A percentile compares a stretch with the other conserved stretches of the same genome.
phyloP scores from a whole-genome alignment of 2,329 filamentous ascomycete species.

The Stagonosporopsis tanaceti region DNA sequence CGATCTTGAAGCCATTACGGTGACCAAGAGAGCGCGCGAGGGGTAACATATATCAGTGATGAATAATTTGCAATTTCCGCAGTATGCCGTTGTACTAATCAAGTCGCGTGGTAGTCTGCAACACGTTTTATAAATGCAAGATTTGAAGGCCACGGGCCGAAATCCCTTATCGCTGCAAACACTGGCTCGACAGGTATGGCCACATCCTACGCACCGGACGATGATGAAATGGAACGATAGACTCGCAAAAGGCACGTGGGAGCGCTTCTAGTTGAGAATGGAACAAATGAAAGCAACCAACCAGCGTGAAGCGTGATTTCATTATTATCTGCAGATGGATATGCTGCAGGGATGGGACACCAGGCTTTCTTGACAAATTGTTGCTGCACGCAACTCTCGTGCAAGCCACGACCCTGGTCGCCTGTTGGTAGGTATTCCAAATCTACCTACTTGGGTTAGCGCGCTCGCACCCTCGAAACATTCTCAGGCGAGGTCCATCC shows the following conservation, averaged over 20 bases:
- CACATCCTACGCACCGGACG: neutral
- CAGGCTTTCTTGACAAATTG: conserved; percentile 32
- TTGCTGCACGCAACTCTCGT: conserved; percentile 8
- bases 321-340: conserved; percentile 9
- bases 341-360: conserved; percentile 3
- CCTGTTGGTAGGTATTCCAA: conserved; percentile 39
- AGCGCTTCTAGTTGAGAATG: conserved; percentile 2
- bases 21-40: neutral
- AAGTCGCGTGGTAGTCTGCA: conserved; percentile 7
- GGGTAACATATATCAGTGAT: conserved; percentile 23
- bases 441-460: conserved; percentile 28
- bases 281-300: conserved; percentile 18
- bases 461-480: conserved; percentile 32
- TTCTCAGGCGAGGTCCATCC: neutral
- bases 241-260: conserved; percentile 2
- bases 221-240: neutral
- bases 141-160: conserved; percentile 1
- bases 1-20: conserved; percentile 15
- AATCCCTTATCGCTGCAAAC: neutral
- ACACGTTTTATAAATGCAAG: conserved; percentile 5
- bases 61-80: conserved; percentile 31
- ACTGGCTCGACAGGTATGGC: neutral
- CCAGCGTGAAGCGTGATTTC: conserved; percentile 6
- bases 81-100: conserved; percentile 2
- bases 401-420: conserved; percentile 8